Conservation (phyloP, 2,329 filamentous ascomycete species). For the Sclerotinia sclerotiorum region DNA sequence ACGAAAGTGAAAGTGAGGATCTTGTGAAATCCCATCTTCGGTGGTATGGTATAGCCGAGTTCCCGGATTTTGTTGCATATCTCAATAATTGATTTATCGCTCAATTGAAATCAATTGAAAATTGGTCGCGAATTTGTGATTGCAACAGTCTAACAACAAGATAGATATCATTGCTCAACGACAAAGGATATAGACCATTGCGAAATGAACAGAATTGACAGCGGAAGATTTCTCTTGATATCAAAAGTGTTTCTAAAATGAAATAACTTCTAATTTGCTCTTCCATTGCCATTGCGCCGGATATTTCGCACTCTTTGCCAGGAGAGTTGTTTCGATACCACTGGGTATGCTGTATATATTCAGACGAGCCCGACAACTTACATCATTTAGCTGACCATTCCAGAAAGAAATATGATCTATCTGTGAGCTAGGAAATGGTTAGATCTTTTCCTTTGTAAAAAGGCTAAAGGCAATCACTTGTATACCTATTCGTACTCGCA, state of each 20-base stretch:
- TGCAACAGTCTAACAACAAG: not conserved
- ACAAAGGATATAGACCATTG: not conserved
- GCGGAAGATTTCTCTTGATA: not conserved
- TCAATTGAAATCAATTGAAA: not conserved
- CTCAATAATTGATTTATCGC: constrained; percentile 2
- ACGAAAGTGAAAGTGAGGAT: not conserved
- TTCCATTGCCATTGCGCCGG: not conserved
- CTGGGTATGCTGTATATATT: not conserved
- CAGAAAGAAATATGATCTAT: not conserved
- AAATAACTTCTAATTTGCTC: not conserved
- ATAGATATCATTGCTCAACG: not conserved
- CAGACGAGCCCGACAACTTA: not conserved
- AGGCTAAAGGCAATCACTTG: not conserved
- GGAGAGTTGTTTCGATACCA: not conserved
- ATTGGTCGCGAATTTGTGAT: not conserved
- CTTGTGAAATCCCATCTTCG: not conserved
- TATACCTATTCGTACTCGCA: not conserved
- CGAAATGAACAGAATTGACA: not conserved
- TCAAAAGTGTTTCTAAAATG: not conserved
- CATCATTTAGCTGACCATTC: not conserved
- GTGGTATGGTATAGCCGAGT: not conserved
- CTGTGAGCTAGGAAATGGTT: not conserved
- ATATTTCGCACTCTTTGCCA: not conserved
- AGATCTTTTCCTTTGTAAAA: not conserved
- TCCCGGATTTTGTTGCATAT: constrained; percentile 1